These are phyloP conservation scores for Venustampulla echinocandica DNA, from an alignment of 495 filamentous ascomycete species.

Conservation along the genomic window DNA sequence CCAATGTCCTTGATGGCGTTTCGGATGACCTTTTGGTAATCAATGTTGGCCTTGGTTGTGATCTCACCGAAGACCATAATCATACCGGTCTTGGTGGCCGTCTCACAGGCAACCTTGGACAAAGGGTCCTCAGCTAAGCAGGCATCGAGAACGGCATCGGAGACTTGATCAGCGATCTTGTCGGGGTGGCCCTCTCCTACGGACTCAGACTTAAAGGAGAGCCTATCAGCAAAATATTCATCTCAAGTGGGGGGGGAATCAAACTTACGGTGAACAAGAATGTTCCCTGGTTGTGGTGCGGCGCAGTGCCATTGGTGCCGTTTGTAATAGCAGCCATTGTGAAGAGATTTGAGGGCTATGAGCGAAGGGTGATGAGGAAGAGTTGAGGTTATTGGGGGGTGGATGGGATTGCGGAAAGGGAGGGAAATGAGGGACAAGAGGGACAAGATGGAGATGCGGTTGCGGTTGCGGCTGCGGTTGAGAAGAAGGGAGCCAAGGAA, in stretches of 20 bases:
- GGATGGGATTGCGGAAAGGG: conserved; percentile 3
- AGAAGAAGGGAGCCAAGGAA: conserved; percentile 20
- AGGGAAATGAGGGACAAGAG: conserved; percentile 23
- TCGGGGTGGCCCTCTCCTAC: conserved; percentile 97
- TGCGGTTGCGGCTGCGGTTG: conserved; percentile 25
- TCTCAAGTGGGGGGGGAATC: not conserved
- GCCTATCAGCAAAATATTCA: conserved; percentile 3
- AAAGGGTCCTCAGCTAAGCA: conserved; percentile 88
- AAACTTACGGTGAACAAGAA: conserved; percentile 85
- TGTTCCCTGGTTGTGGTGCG: conserved; percentile 53
- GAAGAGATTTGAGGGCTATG: conserved; percentile 9
- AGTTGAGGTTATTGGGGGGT: conserved; percentile 5
- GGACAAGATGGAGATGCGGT: no score
- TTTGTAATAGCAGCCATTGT: conserved; percentile 22
- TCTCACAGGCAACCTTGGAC: conserved; percentile 98
- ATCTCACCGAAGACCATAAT: conserved; percentile 99
- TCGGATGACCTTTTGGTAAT: conserved; percentile 98
- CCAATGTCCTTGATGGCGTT: conserved; percentile 95
- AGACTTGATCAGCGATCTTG: conserved; percentile 98
- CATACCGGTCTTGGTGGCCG: conserved; percentile 99
- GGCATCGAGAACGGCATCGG: conserved; percentile 97
- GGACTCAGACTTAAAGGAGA: conserved; percentile 63
- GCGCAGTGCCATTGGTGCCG: conserved; percentile 13
- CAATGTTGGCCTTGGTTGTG: conserved; percentile 85
- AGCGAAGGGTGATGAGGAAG: conserved; percentile 12